A percentile compares a stretch with the other conserved stretches of the same genome.
Conservation (phyloP, 2,329 filamentous ascomycete genomes). For the Bretziella fagacearum region DNA sequence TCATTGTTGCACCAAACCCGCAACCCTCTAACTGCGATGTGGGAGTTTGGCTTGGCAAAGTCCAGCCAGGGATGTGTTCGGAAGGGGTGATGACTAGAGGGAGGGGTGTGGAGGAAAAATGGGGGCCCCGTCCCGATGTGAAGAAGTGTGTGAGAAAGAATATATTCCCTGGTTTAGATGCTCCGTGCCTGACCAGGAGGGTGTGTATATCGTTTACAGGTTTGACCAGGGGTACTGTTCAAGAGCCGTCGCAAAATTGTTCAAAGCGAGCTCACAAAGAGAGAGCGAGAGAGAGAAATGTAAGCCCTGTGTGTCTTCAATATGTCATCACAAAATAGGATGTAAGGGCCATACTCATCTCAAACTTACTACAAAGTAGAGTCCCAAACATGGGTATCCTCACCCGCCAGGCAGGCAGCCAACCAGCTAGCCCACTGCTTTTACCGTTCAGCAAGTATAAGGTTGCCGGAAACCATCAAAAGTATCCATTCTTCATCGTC, state of each 20-base stretch:
- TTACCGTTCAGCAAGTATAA: too few relatives aligned
- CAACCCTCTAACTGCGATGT: background rate
- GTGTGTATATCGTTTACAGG: conserved; percentile 1
- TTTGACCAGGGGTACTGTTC: conserved; percentile 2
- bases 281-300: background rate
- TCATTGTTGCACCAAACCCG: conserved; percentile 4
- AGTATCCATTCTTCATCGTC: background rate
- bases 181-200: conserved; percentile 1
- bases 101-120: too few relatives aligned
- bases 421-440: background rate
- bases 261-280: too few relatives aligned
- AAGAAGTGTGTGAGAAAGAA: background rate
- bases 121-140: background rate
- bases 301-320: background rate
- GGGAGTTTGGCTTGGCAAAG: background rate
- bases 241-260: conserved; percentile 1
- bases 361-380: background rate
- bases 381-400: background rate
- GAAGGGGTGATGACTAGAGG: too few relatives aligned
- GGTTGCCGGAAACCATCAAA: background rate
- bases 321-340: background rate
- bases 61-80: background rate
- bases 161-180: background rate
- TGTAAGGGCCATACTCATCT: background rate
- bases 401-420: too few relatives aligned